Evolutionary conservation across 139 green algal genomes (phyloP), one percentile per base, ranked within the genome.

Genomic region (Chlorella sp.): DNA sequence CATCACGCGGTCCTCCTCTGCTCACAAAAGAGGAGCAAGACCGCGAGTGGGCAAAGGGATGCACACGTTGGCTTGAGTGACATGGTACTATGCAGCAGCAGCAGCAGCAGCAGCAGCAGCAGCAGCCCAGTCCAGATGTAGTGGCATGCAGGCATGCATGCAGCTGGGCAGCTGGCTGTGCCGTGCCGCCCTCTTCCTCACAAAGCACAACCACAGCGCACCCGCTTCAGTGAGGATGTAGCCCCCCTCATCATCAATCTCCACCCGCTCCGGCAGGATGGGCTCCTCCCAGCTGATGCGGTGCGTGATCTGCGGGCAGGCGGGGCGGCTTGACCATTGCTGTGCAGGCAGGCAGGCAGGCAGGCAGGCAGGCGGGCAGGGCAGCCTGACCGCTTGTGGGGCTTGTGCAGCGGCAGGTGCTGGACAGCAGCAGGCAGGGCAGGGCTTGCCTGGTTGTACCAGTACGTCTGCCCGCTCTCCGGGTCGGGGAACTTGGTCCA

Each of bases 401-500:
- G n/a, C n/a, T n/a, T n/a, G n/a, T n/a, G n/a, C n/a, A n/a, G n/a
- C n/a, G n/a, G n/a, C n/a, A n/a, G n/a, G n/a, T n/a, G n/a, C n/a
- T n/a, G n/a, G n/a, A n/a, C n/a, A n/a, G n/a, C n/a, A 55, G 44
- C 11, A 11, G 44, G 11, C 44, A 55, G 7, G 11, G 44, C 7
- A 11, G 32, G 28, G 62, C 36, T 16, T 17, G 32, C 81, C 81
- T 86, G 81, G 81, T 86, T 86, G 70, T 86, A 86, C 81, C 81
- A 86, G 57, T 86, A 86, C 25, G 6, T 32, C 39, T 85, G 51
- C 28, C 39, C 65, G 28, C 47, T 69, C 26, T 41, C 75, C 0
- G 70, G 41, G 23, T 83, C 78, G 13, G 44, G 16, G 16, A 91
- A 85, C 82, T 80, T 60, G 26, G 65, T 80, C 88, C 88, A 91